A percentile compares a stretch with the other conserved stretches of the same genome.
phyloP scores from a whole-genome alignment of 1,284 basidiomycete species.

The Ganoderma sinense region DNA sequence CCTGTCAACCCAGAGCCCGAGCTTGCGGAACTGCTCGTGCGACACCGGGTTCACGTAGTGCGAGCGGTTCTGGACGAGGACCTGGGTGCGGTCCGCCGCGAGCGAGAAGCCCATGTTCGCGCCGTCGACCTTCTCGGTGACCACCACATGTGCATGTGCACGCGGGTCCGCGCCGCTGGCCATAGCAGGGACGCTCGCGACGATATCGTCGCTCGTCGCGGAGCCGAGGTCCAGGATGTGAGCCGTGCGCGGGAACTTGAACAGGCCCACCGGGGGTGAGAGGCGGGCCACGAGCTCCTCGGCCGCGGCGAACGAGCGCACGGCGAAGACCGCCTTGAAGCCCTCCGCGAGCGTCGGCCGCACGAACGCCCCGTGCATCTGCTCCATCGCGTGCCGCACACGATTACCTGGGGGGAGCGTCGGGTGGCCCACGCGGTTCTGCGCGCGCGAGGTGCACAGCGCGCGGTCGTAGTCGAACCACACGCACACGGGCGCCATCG shows the following conservation, averaged over 20 bases:
- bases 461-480: conserved; percentile 62
- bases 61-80: conserved; percentile 69
- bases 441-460: conserved; percentile 60
- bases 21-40: conserved; percentile 67
- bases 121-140: conserved; percentile 73
- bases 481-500: conserved; percentile 53
- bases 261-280: conserved; percentile 51
- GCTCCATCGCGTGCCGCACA: conserved; percentile 60
- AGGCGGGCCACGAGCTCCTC: conserved; percentile 53
- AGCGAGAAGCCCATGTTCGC: conserved; percentile 74
- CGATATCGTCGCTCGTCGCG: conserved; percentile 59
- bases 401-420: conserved; percentile 62
- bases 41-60: conserved; percentile 62
- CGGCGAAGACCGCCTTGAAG: conserved; percentile 54
- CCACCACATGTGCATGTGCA: conserved; percentile 45
- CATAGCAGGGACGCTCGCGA: conserved; percentile 21
- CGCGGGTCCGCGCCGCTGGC: not conserved
- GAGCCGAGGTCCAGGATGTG: conserved; percentile 67
- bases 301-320: conserved; percentile 59
- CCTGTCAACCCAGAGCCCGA: conserved; percentile 57
- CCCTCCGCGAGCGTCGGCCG: conserved; percentile 56
- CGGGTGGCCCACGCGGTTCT: conserved; percentile 62
- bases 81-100: conserved; percentile 50
- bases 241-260: conserved; percentile 69
- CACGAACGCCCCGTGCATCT: conserved; percentile 57